Conservation (phyloP, 495 filamentous ascomycete genomes). For the Podospora comata region DNA sequence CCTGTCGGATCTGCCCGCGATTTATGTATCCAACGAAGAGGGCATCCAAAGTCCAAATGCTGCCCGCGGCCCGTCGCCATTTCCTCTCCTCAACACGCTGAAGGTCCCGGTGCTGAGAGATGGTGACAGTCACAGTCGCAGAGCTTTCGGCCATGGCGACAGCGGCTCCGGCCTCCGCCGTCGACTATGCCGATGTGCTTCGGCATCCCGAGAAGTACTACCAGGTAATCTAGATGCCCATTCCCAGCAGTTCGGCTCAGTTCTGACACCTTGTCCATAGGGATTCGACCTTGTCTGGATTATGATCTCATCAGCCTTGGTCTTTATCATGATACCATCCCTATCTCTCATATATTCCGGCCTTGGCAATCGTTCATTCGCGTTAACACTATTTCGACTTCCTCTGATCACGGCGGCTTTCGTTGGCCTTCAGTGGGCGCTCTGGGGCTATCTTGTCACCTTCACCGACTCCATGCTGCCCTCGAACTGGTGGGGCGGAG, state of each 20-base stretch:
- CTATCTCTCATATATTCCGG: constrained; percentile 22
- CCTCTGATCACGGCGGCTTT: constrained; percentile 20
- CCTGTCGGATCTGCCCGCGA: neutral
- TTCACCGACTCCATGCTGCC: constrained; percentile 14
- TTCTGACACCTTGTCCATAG: neutral
- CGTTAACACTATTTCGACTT: constrained; percentile 20
- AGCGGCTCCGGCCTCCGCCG: constrained; percentile 5
- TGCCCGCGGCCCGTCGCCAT: neutral
- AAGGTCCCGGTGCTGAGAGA: neutral
- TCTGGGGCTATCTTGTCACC: constrained; percentile 21
- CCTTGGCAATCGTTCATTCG: constrained; percentile 22
- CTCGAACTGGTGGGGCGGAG: constrained; percentile 22
- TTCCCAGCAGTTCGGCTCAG: neutral
- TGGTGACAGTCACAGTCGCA: constrained; percentile 14
- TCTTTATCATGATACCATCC: constrained; percentile 23
- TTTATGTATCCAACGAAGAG: neutral
- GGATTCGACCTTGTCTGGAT: constrained; percentile 21
- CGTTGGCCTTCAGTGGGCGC: constrained; percentile 17
- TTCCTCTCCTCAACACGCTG: neutral
- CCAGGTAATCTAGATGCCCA: neutral
- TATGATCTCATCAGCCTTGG: constrained; percentile 18
- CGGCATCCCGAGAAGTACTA: constrained; percentile 18
- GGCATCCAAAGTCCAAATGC: neutral
- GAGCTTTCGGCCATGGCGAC: neutral
- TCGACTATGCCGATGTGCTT: constrained; percentile 13